These are phyloP conservation scores for Cucurbita ficifolia DNA, from an alignment of 306 rosid genomes.

Conservation along the genomic window DNA sequence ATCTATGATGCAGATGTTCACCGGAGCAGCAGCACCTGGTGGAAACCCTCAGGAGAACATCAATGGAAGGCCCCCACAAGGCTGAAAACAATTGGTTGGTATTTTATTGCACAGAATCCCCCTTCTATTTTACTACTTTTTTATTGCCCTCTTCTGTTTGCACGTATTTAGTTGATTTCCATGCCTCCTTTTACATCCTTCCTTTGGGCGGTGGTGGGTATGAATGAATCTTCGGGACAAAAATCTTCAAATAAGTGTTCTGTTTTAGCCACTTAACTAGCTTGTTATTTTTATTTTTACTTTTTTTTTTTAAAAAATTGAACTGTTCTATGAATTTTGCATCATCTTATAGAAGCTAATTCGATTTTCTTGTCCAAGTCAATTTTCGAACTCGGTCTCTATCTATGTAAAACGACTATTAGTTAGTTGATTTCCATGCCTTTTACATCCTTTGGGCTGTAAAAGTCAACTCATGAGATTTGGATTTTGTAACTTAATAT, in stretches of 20 bases:
- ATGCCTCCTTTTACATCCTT: neutral
- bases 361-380: neutral
- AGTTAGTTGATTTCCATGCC: no score
- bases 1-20: slow-evolving; percentile 57
- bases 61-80: slow-evolving; percentile 39
- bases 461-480: no score
- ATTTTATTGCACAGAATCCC: neutral
- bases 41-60: slow-evolving; percentile 33
- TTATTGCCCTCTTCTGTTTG: neutral
- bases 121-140: neutral
- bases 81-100: slow-evolving; percentile 15
- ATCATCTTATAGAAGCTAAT: neutral
- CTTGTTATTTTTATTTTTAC: no score
- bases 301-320: no score
- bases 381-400: neutral
- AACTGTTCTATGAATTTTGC: no score
- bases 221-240: neutral
- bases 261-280: neutral
- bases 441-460: no score
- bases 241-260: neutral
- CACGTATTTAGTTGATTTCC: neutral
- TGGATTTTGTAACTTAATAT: no score
- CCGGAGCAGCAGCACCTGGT: slow-evolving; percentile 25
- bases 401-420: no score
- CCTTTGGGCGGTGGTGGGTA: neutral